Conservation (phyloP, 139 green algal species). For the Coelastrella sp. region DNA sequence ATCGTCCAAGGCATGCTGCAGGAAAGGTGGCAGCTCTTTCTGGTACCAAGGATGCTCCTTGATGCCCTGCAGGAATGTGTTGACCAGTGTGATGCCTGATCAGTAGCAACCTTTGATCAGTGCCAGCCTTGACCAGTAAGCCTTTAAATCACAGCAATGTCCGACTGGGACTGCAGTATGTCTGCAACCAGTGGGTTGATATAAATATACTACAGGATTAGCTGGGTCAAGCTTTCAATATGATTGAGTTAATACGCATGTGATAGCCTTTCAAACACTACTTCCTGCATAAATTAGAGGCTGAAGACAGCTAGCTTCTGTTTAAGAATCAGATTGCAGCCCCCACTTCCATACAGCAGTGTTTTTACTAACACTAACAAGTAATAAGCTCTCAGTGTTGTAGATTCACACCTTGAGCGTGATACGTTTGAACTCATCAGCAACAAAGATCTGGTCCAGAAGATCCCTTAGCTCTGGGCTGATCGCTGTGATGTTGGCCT, state of each 20-base stretch:
- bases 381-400: neutral
- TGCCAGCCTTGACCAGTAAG: no score
- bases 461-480: slow-evolving; percentile 38
- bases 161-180: no score
- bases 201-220: no score
- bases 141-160: no score
- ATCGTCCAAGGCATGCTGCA: slow-evolving; percentile 28
- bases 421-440: slow-evolving; percentile 43
- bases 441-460: slow-evolving; percentile 49
- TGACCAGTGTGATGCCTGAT: no score
- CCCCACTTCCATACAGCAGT: neutral
- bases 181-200: no score
- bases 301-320: neutral
- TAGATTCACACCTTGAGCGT: slow-evolving; percentile 17
- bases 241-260: no score
- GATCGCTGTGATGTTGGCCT: neutral
- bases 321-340: neutral
- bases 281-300: no score
- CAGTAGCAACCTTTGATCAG: no score
- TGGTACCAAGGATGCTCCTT: slow-evolving; percentile 48
- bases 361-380: neutral
- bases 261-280: no score
- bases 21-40: slow-evolving; percentile 4
- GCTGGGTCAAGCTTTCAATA: no score
- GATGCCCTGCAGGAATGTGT: slow-evolving; percentile 36